Evolutionary conservation across 192 early-diverging fungal genomes (phyloP).

Genomic region (Cladochytrium replicatum): DNA sequence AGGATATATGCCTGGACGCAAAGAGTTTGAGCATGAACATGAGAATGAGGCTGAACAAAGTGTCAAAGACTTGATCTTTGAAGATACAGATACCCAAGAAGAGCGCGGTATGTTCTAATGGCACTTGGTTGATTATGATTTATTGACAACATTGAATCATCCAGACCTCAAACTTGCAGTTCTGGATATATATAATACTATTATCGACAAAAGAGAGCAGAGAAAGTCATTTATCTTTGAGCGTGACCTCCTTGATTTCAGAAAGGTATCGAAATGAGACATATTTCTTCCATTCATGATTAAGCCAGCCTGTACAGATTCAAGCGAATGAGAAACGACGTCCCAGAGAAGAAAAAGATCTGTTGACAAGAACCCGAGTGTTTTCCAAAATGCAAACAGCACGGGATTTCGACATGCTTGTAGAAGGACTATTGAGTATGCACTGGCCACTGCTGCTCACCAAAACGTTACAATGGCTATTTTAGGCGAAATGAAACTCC

Average conservation of each 20-base stretch:
- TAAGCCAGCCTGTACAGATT: too few relatives aligned
- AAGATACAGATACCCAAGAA: slow-evolving; percentile 72
- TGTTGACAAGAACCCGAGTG: slow-evolving; percentile 65
- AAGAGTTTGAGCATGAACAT: slow-evolving; percentile 92
- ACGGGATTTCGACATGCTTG: slow-evolving; percentile 70
- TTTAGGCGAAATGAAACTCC: slow-evolving; percentile 64
- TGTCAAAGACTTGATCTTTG: slow-evolving; percentile 90
- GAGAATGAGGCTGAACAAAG: slow-evolving; percentile 91
- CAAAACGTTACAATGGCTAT: slow-evolving; percentile 12
- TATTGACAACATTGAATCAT: too few relatives aligned
- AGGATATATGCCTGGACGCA: slow-evolving; percentile 94
- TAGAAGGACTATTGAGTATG: slow-evolving; percentile 57
- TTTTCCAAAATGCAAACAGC: slow-evolving; percentile 79
- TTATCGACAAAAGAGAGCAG: slow-evolving; percentile 69
- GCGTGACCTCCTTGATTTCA: slow-evolving; percentile 77
- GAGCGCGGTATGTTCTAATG: slow-evolving; percentile 52
- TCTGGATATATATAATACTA: slow-evolving; percentile 86
- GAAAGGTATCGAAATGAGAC: slow-evolving; percentile 37
- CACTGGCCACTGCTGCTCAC: too few relatives aligned
- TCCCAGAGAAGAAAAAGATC: slow-evolving; percentile 79
- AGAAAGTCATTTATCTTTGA: slow-evolving; percentile 85
- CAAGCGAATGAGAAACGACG: slow-evolving; percentile 71
- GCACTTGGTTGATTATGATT: background rate
- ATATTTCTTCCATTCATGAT: too few relatives aligned
- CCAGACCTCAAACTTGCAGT: slow-evolving; percentile 81